Conservation (phyloP, 371 early-diverging fungal genomes). For the Mortierella sp. region DNA sequence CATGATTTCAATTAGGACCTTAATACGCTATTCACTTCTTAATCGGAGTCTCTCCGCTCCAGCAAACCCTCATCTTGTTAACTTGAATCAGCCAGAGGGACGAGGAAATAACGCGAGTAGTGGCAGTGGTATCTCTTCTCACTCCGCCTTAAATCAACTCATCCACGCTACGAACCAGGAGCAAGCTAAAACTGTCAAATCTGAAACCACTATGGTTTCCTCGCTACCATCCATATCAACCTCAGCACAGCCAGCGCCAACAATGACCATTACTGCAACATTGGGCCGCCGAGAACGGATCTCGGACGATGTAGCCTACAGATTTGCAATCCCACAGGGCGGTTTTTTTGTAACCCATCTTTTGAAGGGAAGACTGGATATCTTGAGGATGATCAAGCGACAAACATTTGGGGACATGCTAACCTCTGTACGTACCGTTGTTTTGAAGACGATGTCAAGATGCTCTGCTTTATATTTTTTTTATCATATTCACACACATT, state of each 20-base stretch:
- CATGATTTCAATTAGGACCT: conserved; percentile 9
- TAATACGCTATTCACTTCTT: conserved; percentile 48
- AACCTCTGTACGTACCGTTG: conserved; percentile 20
- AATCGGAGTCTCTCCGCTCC: conserved; percentile 42
- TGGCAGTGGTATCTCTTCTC: not conserved
- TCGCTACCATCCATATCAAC: conserved; percentile 4
- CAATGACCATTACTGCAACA: conserved; percentile 17
- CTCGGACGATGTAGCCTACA: conserved; percentile 49
- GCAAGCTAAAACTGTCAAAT: conserved; percentile 27
- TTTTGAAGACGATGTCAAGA: too few relatives aligned
- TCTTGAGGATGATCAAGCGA: conserved; percentile 46
- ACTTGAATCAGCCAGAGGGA: conserved; percentile 23
- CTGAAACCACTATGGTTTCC: conserved; percentile 11
- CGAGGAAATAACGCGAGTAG: conserved; percentile 3
- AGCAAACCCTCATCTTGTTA: conserved; percentile 54
- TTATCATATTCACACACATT: not conserved
- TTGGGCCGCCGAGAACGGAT: conserved; percentile 22
- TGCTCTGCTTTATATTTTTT: too few relatives aligned
- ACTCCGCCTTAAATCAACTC: conserved; percentile 43
- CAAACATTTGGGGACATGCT: conserved; percentile 54
- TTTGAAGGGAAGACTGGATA: conserved; percentile 54
- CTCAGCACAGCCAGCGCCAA: conserved; percentile 2
- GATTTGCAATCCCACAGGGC: conserved; percentile 47
- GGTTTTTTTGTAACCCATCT: conserved; percentile 53
- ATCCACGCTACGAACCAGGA: conserved; percentile 37